Conservation (phyloP, 2,329 filamentous ascomycete genomes). For the Calonectria pseudoturangicola region DNA sequence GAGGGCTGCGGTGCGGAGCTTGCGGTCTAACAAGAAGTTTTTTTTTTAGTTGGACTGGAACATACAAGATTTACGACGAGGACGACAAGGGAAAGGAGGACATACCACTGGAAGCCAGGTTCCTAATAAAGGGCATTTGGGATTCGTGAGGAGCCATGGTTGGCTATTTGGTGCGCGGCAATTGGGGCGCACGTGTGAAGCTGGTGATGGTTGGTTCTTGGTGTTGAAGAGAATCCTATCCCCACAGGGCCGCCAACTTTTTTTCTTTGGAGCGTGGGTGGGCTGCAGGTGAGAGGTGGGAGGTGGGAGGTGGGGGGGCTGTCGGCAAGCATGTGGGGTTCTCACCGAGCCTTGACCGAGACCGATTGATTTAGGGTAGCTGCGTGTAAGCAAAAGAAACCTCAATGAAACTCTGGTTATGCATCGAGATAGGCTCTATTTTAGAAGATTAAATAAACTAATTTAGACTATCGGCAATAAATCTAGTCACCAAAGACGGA, state of each 20-base stretch:
- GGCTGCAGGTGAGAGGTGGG: constrained; percentile 43
- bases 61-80: neutral
- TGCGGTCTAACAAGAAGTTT: constrained; percentile 77
- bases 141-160: constrained; percentile 60
- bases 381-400: too few species aligned
- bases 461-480: too few species aligned
- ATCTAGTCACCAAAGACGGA: too few species aligned
- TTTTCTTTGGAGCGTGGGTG: constrained; percentile 43
- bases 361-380: neutral
- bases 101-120: constrained; percentile 89
- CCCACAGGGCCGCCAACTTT: constrained; percentile 46
- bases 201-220: constrained; percentile 33
- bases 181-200: constrained; percentile 35
- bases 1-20: constrained; percentile 85
- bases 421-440: too few species aligned
- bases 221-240: constrained; percentile 47
- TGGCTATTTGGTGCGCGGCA: constrained; percentile 40
- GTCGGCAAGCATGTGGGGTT: constrained; percentile 45
- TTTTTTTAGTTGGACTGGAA: constrained; percentile 1
- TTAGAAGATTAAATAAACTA: too few species aligned
- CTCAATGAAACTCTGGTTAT: too few species aligned
- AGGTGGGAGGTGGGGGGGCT: constrained; percentile 44
- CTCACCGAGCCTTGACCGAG: constrained; percentile 38
- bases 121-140: constrained; percentile 84
- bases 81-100: constrained; percentile 44